A percentile compares a stretch with the other conserved stretches of the same genome.
phyloP scores from a whole-genome alignment of 768 basidiomycete genomes.

The Suillus alpinus region DNA sequence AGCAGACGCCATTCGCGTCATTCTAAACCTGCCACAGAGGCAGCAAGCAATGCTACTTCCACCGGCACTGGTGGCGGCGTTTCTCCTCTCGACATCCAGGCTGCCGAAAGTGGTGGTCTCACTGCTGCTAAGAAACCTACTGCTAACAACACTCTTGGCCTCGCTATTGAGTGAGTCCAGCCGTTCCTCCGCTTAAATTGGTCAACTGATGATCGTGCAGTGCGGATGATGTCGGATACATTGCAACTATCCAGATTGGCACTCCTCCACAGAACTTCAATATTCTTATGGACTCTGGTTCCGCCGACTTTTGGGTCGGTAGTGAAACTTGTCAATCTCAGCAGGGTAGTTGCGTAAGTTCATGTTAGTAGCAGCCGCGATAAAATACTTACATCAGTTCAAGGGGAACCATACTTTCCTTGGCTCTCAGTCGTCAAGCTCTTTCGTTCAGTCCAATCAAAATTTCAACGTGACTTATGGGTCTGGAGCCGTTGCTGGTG shows the following conservation, averaged over 20 bases:
- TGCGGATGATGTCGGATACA: slow-evolving; percentile 53
- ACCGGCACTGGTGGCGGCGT: slow-evolving; percentile 28
- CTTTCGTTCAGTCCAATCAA: slow-evolving; percentile 52
- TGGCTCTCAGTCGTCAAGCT: slow-evolving; percentile 55
- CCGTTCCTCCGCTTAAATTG: neutral
- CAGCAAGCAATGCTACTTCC: slow-evolving; percentile 11
- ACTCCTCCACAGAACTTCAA: slow-evolving; percentile 56
- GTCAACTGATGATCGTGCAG: slow-evolving; percentile 23
- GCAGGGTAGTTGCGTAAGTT: slow-evolving; percentile 40
- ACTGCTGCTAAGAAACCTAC: slow-evolving; percentile 42
- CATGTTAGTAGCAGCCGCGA: neutral
- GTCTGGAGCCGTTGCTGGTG: slow-evolving; percentile 64
- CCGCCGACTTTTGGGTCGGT: slow-evolving; percentile 67
- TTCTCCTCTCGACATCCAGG: slow-evolving; percentile 35
- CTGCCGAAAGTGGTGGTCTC: slow-evolving; percentile 34
- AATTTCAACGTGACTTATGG: slow-evolving; percentile 67
- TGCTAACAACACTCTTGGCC: slow-evolving; percentile 54
- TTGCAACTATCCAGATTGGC: slow-evolving; percentile 62
- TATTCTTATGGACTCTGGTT: slow-evolving; percentile 70
- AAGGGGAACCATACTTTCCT: slow-evolving; percentile 69
- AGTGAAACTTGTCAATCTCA: slow-evolving; percentile 49
- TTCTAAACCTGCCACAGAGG: slow-evolving; percentile 3
- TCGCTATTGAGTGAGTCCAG: slow-evolving; percentile 62
- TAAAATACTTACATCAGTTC: slow-evolving; percentile 16
- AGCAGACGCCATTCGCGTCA: slow-evolving; percentile 11